Base-by-base conservation (phyloP, 2,329 filamentous ascomycete species). In the Ascochyta viciae-villosae region DNA sequence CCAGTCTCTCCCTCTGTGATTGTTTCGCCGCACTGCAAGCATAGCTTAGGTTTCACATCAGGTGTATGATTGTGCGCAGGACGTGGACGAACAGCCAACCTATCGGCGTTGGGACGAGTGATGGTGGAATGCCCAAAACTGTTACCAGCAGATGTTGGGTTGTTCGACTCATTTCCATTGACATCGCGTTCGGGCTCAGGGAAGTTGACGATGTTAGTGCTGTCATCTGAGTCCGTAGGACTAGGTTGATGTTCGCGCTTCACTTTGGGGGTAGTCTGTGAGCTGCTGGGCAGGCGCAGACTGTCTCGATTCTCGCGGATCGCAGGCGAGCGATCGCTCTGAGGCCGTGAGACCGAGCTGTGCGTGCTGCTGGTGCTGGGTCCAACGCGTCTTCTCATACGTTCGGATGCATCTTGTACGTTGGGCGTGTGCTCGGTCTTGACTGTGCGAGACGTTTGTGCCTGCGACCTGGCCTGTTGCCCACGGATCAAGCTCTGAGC, bases 401-500 rank as follows among this genome's bases (percentile, higher is more conserved):
- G 57, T 41, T 63, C 49, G 41, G 58, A 57, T 15, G 46, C 19
- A 38, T 48, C 47, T 33, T 43, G 37, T 6, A 23, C 48, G 8
- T 24, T 47, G 31, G 33, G 12, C 23, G 34, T 55, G 38, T 48
- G 45, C 33, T 53, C 53, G n/a, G 46, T 50, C 44, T 54, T 58
- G 29, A 35, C 19, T 19, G 16, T 16, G n/a, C 26, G 22, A 16
- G 44, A 40, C n/a, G 22, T 35, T 12, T 50, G 38, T 31, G 22
- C 41, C 8, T 48, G 54, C 22, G 43, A 41, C 29, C 43, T 46
- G 15, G 35, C 35, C 35, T 41, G 49, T 47, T 57, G 62, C 24
- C 51, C 45, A 9, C 55, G 55, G 8, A 65, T 58, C n/a, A 65
- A 52, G 4, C 43, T 33, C 34, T 66, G 65, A 3, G 72, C 73